Evolutionary conservation across 1,139 yeast genomes (phyloP).

Genomic region (Spathaspora jeffriesii): DNA sequence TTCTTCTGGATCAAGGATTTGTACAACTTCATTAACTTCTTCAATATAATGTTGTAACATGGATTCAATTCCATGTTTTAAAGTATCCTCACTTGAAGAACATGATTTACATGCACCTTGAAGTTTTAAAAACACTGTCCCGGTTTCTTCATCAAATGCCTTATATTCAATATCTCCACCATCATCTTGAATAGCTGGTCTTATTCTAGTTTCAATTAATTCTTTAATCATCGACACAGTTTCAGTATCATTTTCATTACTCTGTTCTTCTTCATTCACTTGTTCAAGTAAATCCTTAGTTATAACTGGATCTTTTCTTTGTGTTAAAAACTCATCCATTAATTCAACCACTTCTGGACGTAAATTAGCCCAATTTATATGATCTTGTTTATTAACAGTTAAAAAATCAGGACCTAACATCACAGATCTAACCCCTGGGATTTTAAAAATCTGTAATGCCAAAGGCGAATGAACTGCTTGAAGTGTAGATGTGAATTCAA

Average conservation of each 20-base stretch:
- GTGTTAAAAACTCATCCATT: slow-evolving; percentile 37
- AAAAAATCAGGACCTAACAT: slow-evolving; percentile 76
- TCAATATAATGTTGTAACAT: slow-evolving; percentile 87
- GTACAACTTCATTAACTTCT: slow-evolving; percentile 76
- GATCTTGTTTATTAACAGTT: slow-evolving; percentile 49
- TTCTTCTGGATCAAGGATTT: slow-evolving; percentile 53
- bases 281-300: slow-evolving; percentile 48
- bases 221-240: slow-evolving; percentile 60
- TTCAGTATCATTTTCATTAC: slow-evolving; percentile 48
- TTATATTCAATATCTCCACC: slow-evolving; percentile 81
- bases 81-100: slow-evolving; percentile 73
- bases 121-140: slow-evolving; percentile 70
- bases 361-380: slow-evolving; percentile 46
- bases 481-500: slow-evolving; percentile 68
- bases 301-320: slow-evolving; percentile 46
- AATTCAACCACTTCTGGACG: slow-evolving; percentile 46
- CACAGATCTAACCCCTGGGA: slow-evolving; percentile 84
- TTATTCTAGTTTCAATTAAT: slow-evolving; percentile 58
- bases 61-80: slow-evolving; percentile 78
- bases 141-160: slow-evolving; percentile 68
- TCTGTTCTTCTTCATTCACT: slow-evolving; percentile 26
- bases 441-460: slow-evolving; percentile 74
- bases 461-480: slow-evolving; percentile 79
- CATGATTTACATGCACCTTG: slow-evolving; percentile 87
- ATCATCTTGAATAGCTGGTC: slow-evolving; percentile 74